These are phyloP conservation scores for Fusarium robinianum DNA, from an alignment of 2,329 filamentous ascomycete genomes.

Conservation along the genomic window DNA sequence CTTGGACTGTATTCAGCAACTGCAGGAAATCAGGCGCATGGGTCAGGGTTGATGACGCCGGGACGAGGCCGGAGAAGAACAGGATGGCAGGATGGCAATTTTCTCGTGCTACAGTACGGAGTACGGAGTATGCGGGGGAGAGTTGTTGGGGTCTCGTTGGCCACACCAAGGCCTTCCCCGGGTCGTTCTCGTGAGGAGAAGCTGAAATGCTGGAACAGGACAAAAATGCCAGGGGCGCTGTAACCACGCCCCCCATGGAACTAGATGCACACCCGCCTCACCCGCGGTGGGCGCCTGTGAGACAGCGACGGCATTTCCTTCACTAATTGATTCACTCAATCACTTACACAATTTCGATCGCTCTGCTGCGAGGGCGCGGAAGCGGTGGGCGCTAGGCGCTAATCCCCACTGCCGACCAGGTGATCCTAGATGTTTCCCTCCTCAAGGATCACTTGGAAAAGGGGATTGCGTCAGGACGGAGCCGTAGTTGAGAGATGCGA, in stretches of 20 bases:
- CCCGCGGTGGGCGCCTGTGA: background rate
- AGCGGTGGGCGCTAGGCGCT: conserved; percentile 10
- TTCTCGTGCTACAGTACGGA: conserved; percentile 13
- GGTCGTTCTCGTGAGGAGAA: conserved; percentile 28
- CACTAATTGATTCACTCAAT: conserved; percentile 2
- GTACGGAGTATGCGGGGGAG: conserved; percentile 18
- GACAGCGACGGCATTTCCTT: conserved; percentile 6
- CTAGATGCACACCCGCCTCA: conserved; percentile 12
- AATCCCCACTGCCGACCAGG: conserved; percentile 9
- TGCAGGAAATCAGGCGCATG: conserved; percentile 14
- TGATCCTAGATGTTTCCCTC: conserved; percentile 6
- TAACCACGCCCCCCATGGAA: too few species aligned
- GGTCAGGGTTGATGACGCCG: conserved; percentile 7
- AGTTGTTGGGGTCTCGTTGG: conserved; percentile 18
- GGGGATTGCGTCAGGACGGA: conserved; percentile 23
- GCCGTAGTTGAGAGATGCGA: conserved; percentile 1
- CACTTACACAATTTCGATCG: background rate
- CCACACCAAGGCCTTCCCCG: conserved; percentile 15
- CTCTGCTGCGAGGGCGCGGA: conserved; percentile 6
- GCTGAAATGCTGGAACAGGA: too few species aligned
- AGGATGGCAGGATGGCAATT: conserved; percentile 5
- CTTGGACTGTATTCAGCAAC: conserved; percentile 12
- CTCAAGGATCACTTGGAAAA: conserved; percentile 11
- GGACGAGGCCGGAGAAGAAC: conserved; percentile 7
- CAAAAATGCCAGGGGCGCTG: too few species aligned